Evolutionary conservation across 352 stramenopile genomes (phyloP).

Genomic region (Aphanomyces invadans): DNA sequence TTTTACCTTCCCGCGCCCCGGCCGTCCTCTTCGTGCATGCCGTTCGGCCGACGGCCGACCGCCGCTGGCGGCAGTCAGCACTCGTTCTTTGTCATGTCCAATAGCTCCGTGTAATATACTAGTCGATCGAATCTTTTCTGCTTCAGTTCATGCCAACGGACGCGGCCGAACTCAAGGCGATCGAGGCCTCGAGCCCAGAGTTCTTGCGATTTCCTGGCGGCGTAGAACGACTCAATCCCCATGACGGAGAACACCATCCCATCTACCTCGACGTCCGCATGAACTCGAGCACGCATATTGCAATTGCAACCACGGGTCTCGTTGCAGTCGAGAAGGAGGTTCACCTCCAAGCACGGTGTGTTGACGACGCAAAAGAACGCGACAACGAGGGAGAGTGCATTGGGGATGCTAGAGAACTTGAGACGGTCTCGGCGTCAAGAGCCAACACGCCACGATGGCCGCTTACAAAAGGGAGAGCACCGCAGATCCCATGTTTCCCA

Average conservation of each 20-base stretch:
- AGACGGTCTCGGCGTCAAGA: background rate
- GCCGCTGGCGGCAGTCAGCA: background rate
- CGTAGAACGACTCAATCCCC: conserved; percentile 1
- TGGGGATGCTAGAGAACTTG: background rate
- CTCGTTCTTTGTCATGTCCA: background rate
- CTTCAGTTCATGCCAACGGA: too few species aligned
- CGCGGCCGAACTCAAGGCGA: too few species aligned
- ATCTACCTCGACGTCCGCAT: conserved; percentile 2
- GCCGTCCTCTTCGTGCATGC: background rate
- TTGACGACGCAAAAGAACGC: background rate
- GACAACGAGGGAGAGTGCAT: background rate
- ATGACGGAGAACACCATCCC: conserved; percentile 5
- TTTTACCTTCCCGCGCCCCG: conserved; percentile 4
- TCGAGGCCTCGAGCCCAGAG: background rate
- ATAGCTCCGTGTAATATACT: background rate
- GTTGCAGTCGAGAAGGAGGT: background rate
- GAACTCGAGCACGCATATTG: background rate
- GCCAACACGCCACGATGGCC: background rate
- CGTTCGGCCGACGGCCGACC: background rate
- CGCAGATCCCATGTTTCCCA: conserved; percentile 3
- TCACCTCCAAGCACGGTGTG: background rate
- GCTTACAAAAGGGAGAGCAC: background rate
- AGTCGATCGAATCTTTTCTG: background rate
- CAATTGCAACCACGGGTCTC: background rate
- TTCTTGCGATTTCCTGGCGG: background rate